A percentile compares a stretch with the other conserved stretches of the same genome.
Conservation (phyloP, 2,329 filamentous ascomycete genomes). For the Hypoxylon sp. region DNA sequence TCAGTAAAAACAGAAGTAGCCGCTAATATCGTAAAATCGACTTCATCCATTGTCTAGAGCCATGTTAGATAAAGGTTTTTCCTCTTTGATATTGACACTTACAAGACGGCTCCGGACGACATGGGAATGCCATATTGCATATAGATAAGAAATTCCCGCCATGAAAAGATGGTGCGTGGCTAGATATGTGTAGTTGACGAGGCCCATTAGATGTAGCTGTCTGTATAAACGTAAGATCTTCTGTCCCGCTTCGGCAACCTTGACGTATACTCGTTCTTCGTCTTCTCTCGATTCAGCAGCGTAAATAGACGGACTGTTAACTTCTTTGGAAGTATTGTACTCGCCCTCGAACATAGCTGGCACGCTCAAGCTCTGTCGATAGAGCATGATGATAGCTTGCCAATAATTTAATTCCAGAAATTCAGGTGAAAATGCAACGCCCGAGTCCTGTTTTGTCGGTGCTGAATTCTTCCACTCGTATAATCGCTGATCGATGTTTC, state of each 20-base stretch:
- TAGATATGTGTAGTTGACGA: slow-evolving; percentile 96
- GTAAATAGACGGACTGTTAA: slow-evolving; percentile 68
- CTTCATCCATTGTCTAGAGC: slow-evolving; percentile 82
- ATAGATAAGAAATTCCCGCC: slow-evolving; percentile 95
- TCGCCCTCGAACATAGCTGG: slow-evolving; percentile 86
- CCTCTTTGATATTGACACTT: slow-evolving; percentile 52
- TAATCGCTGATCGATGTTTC: slow-evolving; percentile 83
- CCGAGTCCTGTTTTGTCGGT: slow-evolving; percentile 79
- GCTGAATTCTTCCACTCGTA: slow-evolving; percentile 87
- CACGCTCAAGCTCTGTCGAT: slow-evolving; percentile 87
- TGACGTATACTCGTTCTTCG: slow-evolving; percentile 90
- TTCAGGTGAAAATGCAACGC: slow-evolving; percentile 87
- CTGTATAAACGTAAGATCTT: slow-evolving; percentile 91
- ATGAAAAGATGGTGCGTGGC: slow-evolving; percentile 97
- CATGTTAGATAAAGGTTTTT: slow-evolving; percentile 40
- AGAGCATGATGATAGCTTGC: slow-evolving; percentile 96
- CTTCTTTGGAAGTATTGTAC: slow-evolving; percentile 70
- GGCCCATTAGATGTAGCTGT: slow-evolving; percentile 83
- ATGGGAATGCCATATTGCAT: slow-evolving; percentile 96
- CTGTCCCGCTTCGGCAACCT: slow-evolving; percentile 93
- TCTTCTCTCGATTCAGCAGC: slow-evolving; percentile 76
- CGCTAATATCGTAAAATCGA: slow-evolving; percentile 95
- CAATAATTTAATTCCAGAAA: slow-evolving; percentile 97
- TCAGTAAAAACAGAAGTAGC: slow-evolving; percentile 93
- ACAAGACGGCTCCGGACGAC: slow-evolving; percentile 86